Conservation (phyloP, 257 asterid genomes). For the Solanum megistacrolobum region DNA sequence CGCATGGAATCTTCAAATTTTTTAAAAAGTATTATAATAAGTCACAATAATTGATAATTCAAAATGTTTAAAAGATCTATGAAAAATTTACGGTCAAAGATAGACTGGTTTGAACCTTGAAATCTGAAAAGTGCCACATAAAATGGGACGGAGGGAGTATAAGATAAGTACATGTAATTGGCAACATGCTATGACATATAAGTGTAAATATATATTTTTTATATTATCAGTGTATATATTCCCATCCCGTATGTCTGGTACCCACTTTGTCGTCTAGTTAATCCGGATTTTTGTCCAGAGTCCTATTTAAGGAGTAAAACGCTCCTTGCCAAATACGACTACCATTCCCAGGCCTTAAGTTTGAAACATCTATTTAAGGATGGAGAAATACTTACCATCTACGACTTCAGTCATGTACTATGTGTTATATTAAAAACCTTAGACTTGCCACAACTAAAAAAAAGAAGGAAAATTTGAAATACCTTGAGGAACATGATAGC, state of each 20-base stretch:
- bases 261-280: background rate
- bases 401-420: background rate
- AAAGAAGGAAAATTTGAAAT: background rate
- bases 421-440: background rate
- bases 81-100: no score
- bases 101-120: no score
- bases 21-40: no score
- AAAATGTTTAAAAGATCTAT: no score
- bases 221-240: background rate
- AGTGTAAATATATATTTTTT: background rate
- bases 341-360: background rate
- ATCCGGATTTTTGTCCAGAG: background rate
- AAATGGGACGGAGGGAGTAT: no score
- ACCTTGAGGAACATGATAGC: conserved; percentile 19
- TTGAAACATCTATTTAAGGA: background rate
- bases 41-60: no score
- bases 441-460: background rate
- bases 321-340: background rate
- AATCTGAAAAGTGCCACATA: no score
- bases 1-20: no score
- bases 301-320: background rate
- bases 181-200: background rate
- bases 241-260: background rate
- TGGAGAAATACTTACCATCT: background rate
- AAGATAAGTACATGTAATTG: background rate